A percentile compares a stretch with the other conserved stretches of the same genome.
Evolutionary conservation across 208 protist genomes (phyloP).

Genomic region (Leishmania tarentolae): DNA sequence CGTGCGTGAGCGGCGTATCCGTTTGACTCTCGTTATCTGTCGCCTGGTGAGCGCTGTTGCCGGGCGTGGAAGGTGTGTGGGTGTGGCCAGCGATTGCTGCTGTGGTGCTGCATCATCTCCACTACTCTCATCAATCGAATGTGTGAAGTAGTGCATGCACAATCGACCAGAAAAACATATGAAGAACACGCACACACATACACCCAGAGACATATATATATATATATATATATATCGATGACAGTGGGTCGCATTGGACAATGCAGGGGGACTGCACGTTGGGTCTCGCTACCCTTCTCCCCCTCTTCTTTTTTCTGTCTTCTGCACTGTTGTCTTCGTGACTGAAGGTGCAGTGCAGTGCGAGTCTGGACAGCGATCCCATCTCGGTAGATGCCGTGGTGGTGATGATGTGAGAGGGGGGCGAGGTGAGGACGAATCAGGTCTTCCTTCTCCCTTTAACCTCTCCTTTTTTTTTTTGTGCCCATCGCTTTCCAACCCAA

Average conservation of each 20-base stretch:
- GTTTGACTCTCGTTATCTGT: background rate
- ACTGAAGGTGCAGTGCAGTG: background rate
- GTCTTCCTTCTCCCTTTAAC: background rate
- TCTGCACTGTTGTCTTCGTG: background rate
- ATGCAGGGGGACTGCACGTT: background rate
- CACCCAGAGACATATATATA: too few relatives aligned
- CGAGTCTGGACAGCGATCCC: background rate
- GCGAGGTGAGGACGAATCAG: background rate
- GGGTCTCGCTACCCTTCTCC: background rate
- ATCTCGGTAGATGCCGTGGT: background rate
- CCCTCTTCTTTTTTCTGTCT: background rate
- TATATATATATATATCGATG: too few relatives aligned
- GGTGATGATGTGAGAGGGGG: background rate
- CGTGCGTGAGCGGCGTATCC: background rate
- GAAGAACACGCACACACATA: background rate
- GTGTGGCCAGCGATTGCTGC: background rate
- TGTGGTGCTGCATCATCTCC: background rate
- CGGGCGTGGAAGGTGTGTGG: background rate
- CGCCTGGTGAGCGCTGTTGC: background rate
- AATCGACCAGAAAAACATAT: background rate
- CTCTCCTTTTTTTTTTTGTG: background rate
- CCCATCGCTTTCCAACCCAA: background rate
- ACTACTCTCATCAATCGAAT: background rate
- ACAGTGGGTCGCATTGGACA: background rate
- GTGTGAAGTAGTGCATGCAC: background rate